Conservation (phyloP, 2,329 filamentous ascomycete species). For the Epichloe coenophiala region DNA sequence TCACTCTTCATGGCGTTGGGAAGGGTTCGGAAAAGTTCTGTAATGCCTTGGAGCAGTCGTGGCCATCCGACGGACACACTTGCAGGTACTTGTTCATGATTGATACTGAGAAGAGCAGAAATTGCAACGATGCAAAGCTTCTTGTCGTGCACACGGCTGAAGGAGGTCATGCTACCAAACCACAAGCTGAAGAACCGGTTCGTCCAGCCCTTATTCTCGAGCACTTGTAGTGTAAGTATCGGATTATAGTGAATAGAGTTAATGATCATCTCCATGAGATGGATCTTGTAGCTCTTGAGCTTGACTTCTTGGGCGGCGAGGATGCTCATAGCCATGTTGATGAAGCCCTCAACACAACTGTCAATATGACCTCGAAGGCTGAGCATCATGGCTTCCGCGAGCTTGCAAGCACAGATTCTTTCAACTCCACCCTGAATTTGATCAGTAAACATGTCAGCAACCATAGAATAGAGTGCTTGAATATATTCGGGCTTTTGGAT, state of each 20-base stretch:
- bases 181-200: constrained; percentile 98
- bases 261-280: constrained; percentile 98
- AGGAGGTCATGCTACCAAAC: constrained; percentile 92
- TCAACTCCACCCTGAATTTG: constrained; percentile 88
- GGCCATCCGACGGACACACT: constrained; percentile 96
- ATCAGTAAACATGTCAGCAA: constrained; percentile 86
- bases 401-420: constrained; percentile 91
- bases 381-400: constrained; percentile 94
- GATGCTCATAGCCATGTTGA: constrained; percentile 76
- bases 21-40: constrained; percentile 81
- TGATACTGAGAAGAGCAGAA: constrained; percentile 66
- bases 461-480: constrained; percentile 83
- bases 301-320: constrained; percentile 64
- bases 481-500: constrained; percentile 76
- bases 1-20: constrained; percentile 75
- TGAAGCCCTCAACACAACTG: constrained; percentile 76
- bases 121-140: constrained; percentile 95
- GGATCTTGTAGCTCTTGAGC: constrained; percentile 87
- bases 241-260: constrained; percentile 98
- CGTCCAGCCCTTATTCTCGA: constrained; percentile 89
- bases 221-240: constrained; percentile 63
- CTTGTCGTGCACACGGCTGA: constrained; percentile 93
- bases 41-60: constrained; percentile 73
- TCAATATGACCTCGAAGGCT: constrained; percentile 83
- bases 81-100: constrained; percentile 68